Conservation (phyloP, 116 monocot species). For the Trichopus zeylanicus region DNA sequence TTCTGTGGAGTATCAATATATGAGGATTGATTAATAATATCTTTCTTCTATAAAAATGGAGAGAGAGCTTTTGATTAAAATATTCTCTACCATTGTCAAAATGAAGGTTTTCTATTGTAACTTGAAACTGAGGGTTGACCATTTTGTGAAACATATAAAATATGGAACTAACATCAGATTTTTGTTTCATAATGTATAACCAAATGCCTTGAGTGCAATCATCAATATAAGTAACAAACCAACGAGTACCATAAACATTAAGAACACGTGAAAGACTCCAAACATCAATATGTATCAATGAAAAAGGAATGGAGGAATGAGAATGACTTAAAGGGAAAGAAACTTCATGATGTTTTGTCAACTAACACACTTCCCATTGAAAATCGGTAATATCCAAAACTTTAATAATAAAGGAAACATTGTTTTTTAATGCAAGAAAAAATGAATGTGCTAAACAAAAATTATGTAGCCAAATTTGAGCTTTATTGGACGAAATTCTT, state of each 20-base stretch:
- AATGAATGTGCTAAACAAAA: neutral
- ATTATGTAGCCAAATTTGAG: neutral
- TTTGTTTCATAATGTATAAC: too few species aligned
- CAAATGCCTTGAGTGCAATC: too few species aligned
- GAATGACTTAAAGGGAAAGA: neutral
- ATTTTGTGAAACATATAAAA: neutral
- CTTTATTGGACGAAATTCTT: too few species aligned
- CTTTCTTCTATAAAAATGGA: too few species aligned
- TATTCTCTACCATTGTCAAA: neutral
- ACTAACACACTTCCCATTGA: neutral
- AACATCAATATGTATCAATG: neutral
- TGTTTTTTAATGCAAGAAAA: neutral
- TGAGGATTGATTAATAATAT: too few species aligned
- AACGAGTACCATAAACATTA: neutral
- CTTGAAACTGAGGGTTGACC: neutral
- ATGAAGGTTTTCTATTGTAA: neutral
- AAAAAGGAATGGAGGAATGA: neutral
- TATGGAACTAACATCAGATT: too few species aligned
- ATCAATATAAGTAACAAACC: neutral
- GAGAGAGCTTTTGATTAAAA: too few species aligned
- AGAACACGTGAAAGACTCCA: neutral
- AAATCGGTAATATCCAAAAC: neutral
- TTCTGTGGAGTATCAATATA: too few species aligned
- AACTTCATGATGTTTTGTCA: neutral
- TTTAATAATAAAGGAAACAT: neutral